phyloP scores from a whole-genome alignment of 2,329 filamentous ascomycete species.

The Scolecobasidium constrictum region DNA sequence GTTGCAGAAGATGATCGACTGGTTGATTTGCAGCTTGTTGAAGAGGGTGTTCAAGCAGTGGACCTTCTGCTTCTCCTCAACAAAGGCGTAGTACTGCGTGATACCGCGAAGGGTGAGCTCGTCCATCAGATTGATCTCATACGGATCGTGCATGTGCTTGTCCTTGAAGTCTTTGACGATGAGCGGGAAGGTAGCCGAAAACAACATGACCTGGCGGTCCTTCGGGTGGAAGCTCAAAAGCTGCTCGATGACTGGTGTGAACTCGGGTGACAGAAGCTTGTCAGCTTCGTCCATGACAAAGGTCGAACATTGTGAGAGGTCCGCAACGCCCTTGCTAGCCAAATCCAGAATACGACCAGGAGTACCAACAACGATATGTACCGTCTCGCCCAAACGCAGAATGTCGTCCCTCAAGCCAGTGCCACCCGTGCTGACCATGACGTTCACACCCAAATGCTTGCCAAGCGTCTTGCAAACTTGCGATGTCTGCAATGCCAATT shows the following conservation, averaged over 20 bases:
- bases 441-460: constrained; percentile 93
- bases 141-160: constrained; percentile 92
- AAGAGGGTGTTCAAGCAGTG: constrained; percentile 98
- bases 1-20: constrained; percentile 99
- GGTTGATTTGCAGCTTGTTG: constrained; percentile 98
- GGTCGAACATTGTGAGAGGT: constrained; percentile 90
- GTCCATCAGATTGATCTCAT: constrained; percentile 99
- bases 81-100: constrained; percentile 98
- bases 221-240: constrained; percentile 91
- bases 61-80: constrained; percentile 98
- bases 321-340: constrained; percentile 90
- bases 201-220: constrained; percentile 98
- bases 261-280: constrained; percentile 92
- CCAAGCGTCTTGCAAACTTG: constrained; percentile 98
- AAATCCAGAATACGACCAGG: constrained; percentile 93
- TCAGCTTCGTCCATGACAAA: constrained; percentile 99
- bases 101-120: constrained; percentile 96
- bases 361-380: constrained; percentile 96
- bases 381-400: constrained; percentile 81
- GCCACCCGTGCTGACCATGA: constrained; percentile 98
- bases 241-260: constrained; percentile 95
- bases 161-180: constrained; percentile 97
- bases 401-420: constrained; percentile 95
- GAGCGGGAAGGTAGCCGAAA: constrained; percentile 93
- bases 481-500: constrained; percentile 94